A percentile compares a stretch with the other conserved stretches of the same genome.
Evolutionary conservation across 1,284 basidiomycete genomes (phyloP).

Genomic region (Mycocalia duriaeana): DNA sequence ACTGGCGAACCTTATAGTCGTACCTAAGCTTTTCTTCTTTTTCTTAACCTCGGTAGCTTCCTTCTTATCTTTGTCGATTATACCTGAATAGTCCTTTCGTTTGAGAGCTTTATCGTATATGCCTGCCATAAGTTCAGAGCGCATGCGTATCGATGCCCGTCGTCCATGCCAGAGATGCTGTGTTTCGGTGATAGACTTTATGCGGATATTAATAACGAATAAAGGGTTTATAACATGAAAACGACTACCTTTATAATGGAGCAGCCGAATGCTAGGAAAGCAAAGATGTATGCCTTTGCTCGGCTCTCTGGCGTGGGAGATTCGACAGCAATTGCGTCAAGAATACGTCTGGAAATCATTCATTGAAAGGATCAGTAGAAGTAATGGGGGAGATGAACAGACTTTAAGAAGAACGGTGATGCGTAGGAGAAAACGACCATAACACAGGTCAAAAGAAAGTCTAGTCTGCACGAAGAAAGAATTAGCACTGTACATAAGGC

Average conservation of each 20-base stretch:
- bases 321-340: constrained; percentile 36
- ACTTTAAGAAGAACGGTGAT: constrained; percentile 65
- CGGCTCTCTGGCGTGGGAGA: constrained; percentile 40
- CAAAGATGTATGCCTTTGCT: constrained; percentile 63
- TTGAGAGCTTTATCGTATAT: constrained; percentile 90
- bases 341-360: constrained; percentile 33
- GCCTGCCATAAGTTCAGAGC: constrained; percentile 71
- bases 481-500: not conserved
- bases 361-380: not conserved
- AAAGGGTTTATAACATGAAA: not conserved
- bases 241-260: constrained; percentile 45
- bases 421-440: constrained; percentile 69
- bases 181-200: constrained; percentile 60
- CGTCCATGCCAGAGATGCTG: constrained; percentile 78
- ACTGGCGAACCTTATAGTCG: too few species aligned
- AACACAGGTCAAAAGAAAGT: constrained; percentile 58
- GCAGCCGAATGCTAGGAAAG: constrained; percentile 59
- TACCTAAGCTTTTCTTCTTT: not conserved
- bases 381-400: constrained; percentile 9
- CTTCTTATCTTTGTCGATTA: constrained; percentile 50
- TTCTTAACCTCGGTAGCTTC: not conserved
- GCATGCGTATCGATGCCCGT: constrained; percentile 65
- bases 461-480: constrained; percentile 36
- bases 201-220: not conserved
- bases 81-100: constrained; percentile 79